Evolutionary conservation across 345 rosid species (phyloP).

Genomic region (Populus alba): DNA sequence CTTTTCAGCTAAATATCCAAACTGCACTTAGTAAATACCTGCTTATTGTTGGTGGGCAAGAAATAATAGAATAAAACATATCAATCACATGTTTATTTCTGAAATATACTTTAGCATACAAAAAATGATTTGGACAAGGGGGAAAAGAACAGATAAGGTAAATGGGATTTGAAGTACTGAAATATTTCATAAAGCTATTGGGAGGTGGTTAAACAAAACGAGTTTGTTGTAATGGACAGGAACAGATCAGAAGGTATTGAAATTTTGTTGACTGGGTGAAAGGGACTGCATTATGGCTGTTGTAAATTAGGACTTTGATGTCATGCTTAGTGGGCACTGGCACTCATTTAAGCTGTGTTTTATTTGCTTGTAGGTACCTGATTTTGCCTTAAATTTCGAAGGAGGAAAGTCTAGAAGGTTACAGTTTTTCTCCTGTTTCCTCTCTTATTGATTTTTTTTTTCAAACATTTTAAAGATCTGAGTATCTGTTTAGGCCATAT

Average conservation of each 20-base stretch:
- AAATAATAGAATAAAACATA: too few species aligned
- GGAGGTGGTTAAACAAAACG: background rate
- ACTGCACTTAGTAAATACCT: too few species aligned
- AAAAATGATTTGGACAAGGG: too few species aligned
- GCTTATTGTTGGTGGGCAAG: too few species aligned
- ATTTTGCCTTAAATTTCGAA: slow-evolving; percentile 53
- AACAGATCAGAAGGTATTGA: background rate
- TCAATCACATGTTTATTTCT: too few species aligned
- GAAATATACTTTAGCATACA: too few species aligned
- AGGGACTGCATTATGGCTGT: background rate
- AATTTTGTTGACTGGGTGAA: background rate
- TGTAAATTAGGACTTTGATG: background rate
- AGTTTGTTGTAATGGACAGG: background rate
- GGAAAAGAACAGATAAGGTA: too few species aligned
- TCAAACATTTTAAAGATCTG: background rate
- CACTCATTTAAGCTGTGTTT: background rate
- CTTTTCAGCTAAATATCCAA: too few species aligned
- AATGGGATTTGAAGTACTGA: background rate
- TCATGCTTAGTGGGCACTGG: background rate
- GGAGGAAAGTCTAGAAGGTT: slow-evolving; percentile 91
- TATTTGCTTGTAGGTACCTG: slow-evolving; percentile 60
- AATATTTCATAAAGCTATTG: background rate
- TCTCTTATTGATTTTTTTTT: background rate
- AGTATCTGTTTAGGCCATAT: slow-evolving; percentile 55
- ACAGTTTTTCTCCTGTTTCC: slow-evolving; percentile 1